These are phyloP conservation scores for Terana coerulea DNA, from an alignment of 768 basidiomycete species.

Conservation along the genomic window DNA sequence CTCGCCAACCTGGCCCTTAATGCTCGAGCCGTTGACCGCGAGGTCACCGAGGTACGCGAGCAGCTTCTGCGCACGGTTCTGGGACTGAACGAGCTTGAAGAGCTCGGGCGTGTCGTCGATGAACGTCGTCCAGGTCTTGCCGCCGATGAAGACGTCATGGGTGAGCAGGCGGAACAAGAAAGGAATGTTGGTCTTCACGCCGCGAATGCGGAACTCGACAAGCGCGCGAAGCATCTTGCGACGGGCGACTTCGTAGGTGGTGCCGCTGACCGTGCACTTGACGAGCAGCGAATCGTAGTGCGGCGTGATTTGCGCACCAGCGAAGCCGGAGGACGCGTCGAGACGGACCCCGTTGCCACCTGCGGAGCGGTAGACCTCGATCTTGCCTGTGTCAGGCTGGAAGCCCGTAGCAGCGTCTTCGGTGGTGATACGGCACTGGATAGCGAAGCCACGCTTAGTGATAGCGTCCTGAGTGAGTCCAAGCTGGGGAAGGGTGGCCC, in stretches of 20 bases:
- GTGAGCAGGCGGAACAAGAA: conserved; percentile 98
- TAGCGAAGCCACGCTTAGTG: conserved; percentile 93
- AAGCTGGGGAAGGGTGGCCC: conserved; percentile 91
- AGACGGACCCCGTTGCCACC: conserved; percentile 98
- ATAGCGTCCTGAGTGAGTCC: conserved; percentile 96
- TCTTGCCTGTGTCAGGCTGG: conserved; percentile 99
- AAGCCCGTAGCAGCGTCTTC: conserved; percentile 91
- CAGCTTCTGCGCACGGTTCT: conserved; percentile 97
- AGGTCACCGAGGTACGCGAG: conserved; percentile 96
- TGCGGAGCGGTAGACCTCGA: conserved; percentile 97
- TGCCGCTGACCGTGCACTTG: conserved; percentile 93
- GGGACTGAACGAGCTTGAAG: conserved; percentile 96
- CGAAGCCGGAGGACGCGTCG: conserved; percentile 96
- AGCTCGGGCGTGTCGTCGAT: conserved; percentile 99
- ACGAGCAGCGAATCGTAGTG: conserved; percentile 98
- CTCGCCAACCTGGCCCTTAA: conserved; percentile 95
- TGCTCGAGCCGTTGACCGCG: conserved; percentile 95
- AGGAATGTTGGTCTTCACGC: conserved; percentile 99
- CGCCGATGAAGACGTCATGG: conserved; percentile 92
- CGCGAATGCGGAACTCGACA: conserved; percentile 99
- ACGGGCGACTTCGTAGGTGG: conserved; percentile 97
- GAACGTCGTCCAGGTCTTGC: conserved; percentile 99
- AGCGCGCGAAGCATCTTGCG: conserved; percentile 99
- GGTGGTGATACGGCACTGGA: conserved; percentile 97
- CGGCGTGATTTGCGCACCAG: conserved; percentile 99